phyloP scores from a whole-genome alignment of 176 grass and related monocot genomes.

The Raddia distichophylla region DNA sequence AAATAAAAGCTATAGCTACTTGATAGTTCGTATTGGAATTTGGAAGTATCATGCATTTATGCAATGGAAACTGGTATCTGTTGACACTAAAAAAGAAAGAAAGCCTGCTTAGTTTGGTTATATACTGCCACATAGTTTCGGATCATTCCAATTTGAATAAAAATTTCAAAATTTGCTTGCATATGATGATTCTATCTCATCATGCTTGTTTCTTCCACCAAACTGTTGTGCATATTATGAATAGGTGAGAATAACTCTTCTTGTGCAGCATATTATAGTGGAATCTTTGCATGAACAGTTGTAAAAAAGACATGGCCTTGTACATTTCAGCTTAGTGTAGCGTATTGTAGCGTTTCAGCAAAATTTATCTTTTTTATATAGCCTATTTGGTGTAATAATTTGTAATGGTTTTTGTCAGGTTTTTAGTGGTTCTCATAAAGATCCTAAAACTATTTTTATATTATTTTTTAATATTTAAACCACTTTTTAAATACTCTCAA shows the following conservation, averaged over 20 bases:
- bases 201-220: not conserved
- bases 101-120: not conserved
- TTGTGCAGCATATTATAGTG: not conserved
- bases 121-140: not conserved
- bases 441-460: too few relatives aligned
- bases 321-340: too few relatives aligned
- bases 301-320: not conserved
- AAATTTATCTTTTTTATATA: too few relatives aligned
- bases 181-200: not conserved
- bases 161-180: not conserved
- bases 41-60: not conserved
- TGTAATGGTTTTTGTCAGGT: too few relatives aligned
- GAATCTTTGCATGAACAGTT: not conserved
- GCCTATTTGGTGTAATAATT: too few relatives aligned
- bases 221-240: not conserved
- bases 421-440: too few relatives aligned
- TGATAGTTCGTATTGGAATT: not conserved
- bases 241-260: not conserved
- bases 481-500: too few relatives aligned
- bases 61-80: not conserved
- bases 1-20: not conserved
- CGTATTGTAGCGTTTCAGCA: too few relatives aligned
- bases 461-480: too few relatives aligned
- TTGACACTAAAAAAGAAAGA: not conserved
- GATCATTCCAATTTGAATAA: not conserved